Conservation (phyloP, 2,329 filamentous ascomycete species). For the Cercospora nicotianae region DNA sequence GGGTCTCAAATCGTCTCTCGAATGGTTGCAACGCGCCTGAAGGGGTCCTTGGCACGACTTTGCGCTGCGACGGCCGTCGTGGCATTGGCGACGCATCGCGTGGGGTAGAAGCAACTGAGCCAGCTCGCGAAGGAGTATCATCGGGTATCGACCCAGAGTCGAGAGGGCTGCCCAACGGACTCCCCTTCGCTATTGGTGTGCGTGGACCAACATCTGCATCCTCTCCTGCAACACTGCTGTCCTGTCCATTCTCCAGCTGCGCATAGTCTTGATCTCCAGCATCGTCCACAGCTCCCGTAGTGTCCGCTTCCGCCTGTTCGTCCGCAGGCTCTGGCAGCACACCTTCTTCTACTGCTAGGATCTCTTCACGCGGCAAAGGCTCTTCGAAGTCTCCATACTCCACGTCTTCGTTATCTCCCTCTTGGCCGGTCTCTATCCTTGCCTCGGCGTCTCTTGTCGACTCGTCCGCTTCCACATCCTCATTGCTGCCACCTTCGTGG, state of each 20-base stretch:
- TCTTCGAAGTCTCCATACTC: slow-evolving; percentile 26
- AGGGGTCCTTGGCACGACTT: slow-evolving; percentile 66
- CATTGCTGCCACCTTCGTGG: slow-evolving; percentile 61
- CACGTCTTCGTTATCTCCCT: slow-evolving; percentile 6
- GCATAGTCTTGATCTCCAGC: slow-evolving; percentile 28
- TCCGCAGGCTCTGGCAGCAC: slow-evolving; percentile 13
- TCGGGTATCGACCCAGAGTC: slow-evolving; percentile 75
- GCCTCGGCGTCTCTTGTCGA: slow-evolving; percentile 29
- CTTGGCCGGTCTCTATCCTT: slow-evolving; percentile 28
- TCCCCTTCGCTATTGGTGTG: slow-evolving; percentile 25
- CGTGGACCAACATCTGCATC: slow-evolving; percentile 27
- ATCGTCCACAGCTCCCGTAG: slow-evolving; percentile 24
- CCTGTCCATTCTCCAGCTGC: slow-evolving; percentile 23
- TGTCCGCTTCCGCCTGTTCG: slow-evolving; percentile 14
- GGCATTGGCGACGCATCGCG: slow-evolving; percentile 66
- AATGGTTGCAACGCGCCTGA: slow-evolving; percentile 88
- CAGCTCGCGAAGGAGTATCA: slow-evolving; percentile 78
- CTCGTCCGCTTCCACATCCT: slow-evolving; percentile 49
- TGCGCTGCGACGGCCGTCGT: slow-evolving; percentile 43
- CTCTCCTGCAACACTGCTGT: slow-evolving; percentile 13
- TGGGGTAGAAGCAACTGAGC: slow-evolving; percentile 60
- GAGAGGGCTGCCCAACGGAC: slow-evolving; percentile 61
- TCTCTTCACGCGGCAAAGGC: slow-evolving; percentile 11
- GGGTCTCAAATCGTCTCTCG: slow-evolving; percentile 89
- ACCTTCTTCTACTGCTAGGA: slow-evolving; percentile 21